phyloP scores from a whole-genome alignment of 495 filamentous ascomycete species.

The Aspergillus heteromorphus region DNA sequence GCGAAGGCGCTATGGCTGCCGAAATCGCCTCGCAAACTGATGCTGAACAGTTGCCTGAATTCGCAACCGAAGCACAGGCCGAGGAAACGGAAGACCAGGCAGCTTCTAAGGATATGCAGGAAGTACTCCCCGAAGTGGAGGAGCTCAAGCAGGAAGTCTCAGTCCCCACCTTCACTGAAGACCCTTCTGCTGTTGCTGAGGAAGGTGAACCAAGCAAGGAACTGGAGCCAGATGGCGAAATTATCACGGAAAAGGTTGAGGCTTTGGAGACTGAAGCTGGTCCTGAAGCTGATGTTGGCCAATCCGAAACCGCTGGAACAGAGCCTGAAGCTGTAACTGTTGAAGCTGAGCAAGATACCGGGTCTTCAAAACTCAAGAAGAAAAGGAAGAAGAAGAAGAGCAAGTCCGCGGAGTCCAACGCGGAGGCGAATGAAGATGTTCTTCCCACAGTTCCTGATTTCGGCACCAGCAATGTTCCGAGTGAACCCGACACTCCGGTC shows the following conservation, averaged over 20 bases:
- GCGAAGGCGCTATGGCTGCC: background rate
- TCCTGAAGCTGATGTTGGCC: background rate
- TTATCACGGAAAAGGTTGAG: slow-evolving; percentile 1
- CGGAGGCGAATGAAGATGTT: slow-evolving; percentile 19
- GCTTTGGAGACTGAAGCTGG: background rate
- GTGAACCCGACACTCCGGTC: background rate
- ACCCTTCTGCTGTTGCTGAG: background rate
- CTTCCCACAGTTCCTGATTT: slow-evolving; percentile 2
- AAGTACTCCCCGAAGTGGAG: background rate
- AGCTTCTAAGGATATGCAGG: background rate
- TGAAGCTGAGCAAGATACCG: slow-evolving; percentile 12
- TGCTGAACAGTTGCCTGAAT: background rate
- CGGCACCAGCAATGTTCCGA: background rate
- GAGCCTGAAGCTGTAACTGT: slow-evolving; percentile 6
- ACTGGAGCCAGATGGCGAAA: background rate
- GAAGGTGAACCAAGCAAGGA: background rate
- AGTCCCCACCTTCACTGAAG: background rate
- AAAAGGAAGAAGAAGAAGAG: slow-evolving; percentile 38
- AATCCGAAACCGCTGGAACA: slow-evolving; percentile 2
- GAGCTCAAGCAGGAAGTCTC: background rate
- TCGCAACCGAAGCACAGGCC: background rate
- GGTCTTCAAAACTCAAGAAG: slow-evolving; percentile 30
- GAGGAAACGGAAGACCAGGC: background rate
- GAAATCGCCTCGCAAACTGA: background rate
- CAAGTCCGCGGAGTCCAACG: slow-evolving; percentile 24